These are phyloP conservation scores for Priceomyces melissophilus DNA, from an alignment of 805 yeast species.

Conservation along the genomic window DNA sequence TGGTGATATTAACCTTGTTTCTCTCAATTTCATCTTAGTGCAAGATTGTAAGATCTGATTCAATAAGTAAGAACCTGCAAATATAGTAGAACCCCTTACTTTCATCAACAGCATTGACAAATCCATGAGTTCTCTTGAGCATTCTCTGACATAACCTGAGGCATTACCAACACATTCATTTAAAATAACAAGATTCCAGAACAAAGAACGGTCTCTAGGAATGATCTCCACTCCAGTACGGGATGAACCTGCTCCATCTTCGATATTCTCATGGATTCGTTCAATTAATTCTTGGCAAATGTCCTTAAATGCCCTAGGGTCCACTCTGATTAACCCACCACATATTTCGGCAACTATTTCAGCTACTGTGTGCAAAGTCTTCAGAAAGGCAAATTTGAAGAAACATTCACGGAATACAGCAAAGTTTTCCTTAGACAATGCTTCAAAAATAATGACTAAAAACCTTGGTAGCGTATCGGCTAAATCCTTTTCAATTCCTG, in stretches of 20 bases:
- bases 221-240: slow-evolving; percentile 64
- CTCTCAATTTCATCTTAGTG: slow-evolving; percentile 57
- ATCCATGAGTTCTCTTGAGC: slow-evolving; percentile 43
- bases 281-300: slow-evolving; percentile 45
- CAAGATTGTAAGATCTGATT: slow-evolving; percentile 65
- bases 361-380: slow-evolving; percentile 57
- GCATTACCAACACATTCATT: slow-evolving; percentile 72
- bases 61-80: slow-evolving; percentile 57
- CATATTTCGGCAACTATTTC: slow-evolving; percentile 69
- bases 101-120: slow-evolving; percentile 44
- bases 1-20: slow-evolving; percentile 52
- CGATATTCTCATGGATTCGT: slow-evolving; percentile 64
- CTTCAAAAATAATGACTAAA: slow-evolving; percentile 45
- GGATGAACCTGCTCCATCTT: slow-evolving; percentile 76
- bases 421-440: slow-evolving; percentile 58
- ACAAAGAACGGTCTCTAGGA: slow-evolving; percentile 75
- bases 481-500: slow-evolving; percentile 49
- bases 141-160: slow-evolving; percentile 44
- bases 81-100: slow-evolving; percentile 65
- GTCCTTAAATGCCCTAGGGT: slow-evolving; percentile 45
- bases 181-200: slow-evolving; percentile 66
- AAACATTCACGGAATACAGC: slow-evolving; percentile 42
- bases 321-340: slow-evolving; percentile 67
- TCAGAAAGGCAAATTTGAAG: slow-evolving; percentile 56
- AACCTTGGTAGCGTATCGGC: slow-evolving; percentile 35